Conservation (phyloP, 2,329 filamentous ascomycete genomes). For the Hirsutella thompsonii region DNA sequence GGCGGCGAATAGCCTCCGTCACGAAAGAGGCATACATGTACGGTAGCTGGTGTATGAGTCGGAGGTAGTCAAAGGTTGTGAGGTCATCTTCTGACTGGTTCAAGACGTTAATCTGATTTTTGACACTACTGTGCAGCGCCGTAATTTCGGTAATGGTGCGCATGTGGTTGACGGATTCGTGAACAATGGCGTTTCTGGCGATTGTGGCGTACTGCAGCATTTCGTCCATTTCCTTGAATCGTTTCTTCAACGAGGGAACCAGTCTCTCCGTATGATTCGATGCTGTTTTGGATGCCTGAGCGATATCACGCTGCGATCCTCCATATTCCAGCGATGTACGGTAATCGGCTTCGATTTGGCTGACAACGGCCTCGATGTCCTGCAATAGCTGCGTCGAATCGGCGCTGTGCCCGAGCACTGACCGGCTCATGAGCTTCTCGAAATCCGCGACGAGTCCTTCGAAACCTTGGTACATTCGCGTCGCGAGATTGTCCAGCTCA, state of each 20-base stretch:
- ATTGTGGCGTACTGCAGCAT: conserved; percentile 47
- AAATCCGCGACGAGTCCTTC: conserved; percentile 51
- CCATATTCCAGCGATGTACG: conserved; percentile 60
- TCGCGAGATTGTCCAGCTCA: conserved; percentile 47
- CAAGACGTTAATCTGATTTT: conserved; percentile 57
- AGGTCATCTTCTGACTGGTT: conserved; percentile 63
- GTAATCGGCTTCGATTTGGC: conserved; percentile 79
- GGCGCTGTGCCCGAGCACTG: conserved; percentile 40
- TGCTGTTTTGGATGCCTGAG: conserved; percentile 50
- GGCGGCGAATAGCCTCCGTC: conserved; percentile 71
- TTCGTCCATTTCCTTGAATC: conserved; percentile 47
- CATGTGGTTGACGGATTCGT: conserved; percentile 61
- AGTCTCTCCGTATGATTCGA: conserved; percentile 50
- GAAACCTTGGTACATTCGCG: conserved; percentile 47
- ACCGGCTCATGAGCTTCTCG: conserved; percentile 42
- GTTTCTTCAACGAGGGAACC: conserved; percentile 43
- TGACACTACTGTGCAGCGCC: conserved; percentile 57
- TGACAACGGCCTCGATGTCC: conserved; percentile 75
- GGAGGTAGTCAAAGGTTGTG: conserved; percentile 69
- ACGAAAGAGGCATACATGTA: conserved; percentile 83
- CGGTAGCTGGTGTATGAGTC: conserved; percentile 70
- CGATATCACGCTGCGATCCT: conserved; percentile 46
- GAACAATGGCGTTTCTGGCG: conserved; percentile 54
- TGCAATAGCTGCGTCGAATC: conserved; percentile 60
- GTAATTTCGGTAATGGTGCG: conserved; percentile 72